Conservation (phyloP, 768 basidiomycete species). For the Suillus paluster region DNA sequence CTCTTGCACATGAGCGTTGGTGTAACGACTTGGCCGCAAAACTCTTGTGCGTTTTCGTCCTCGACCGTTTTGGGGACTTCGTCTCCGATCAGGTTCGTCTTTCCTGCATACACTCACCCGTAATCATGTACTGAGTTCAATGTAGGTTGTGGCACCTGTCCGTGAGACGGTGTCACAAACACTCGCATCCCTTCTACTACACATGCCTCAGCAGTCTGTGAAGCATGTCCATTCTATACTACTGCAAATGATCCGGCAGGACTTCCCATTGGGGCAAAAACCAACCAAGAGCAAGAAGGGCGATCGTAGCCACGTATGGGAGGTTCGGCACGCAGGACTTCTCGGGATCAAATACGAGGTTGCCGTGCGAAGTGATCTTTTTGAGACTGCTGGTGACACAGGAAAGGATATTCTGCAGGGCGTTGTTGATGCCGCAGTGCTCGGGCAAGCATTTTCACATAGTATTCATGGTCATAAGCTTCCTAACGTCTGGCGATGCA, state of each 20-base stretch:
- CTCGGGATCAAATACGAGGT: conserved; percentile 98
- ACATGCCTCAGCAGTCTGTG: conserved; percentile 85
- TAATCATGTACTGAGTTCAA: conserved; percentile 2
- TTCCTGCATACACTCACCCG: not conserved
- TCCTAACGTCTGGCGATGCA: conserved; percentile 36
- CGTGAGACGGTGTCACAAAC: conserved; percentile 96
- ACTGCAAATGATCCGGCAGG: conserved; percentile 92
- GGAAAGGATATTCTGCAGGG: conserved; percentile 70
- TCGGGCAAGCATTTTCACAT: conserved; percentile 67
- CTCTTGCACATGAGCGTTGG: conserved; percentile 78
- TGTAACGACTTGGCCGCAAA: conserved; percentile 87
- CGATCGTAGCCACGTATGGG: conserved; percentile 78
- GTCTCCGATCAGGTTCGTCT: conserved; percentile 80
- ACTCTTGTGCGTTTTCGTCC: conserved; percentile 85
- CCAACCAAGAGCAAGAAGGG: conserved; percentile 37
- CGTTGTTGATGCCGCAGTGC: conserved; percentile 87
- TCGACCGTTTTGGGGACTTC: conserved; percentile 99
- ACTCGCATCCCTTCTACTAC: conserved; percentile 83
- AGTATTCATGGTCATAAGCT: not conserved
- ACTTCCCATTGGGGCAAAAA: conserved; percentile 57
- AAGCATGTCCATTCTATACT: conserved; percentile 82
- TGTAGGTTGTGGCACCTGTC: conserved; percentile 89
- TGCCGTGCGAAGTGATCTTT: conserved; percentile 86
- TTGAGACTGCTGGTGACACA: conserved; percentile 46
- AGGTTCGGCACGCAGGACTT: conserved; percentile 96